Percentiles rank a stretch among this genome's conserved stretches.
Evolutionary conservation across 78 protist species (phyloP).

Genomic region (Dictyostelium capitatum): DNA sequence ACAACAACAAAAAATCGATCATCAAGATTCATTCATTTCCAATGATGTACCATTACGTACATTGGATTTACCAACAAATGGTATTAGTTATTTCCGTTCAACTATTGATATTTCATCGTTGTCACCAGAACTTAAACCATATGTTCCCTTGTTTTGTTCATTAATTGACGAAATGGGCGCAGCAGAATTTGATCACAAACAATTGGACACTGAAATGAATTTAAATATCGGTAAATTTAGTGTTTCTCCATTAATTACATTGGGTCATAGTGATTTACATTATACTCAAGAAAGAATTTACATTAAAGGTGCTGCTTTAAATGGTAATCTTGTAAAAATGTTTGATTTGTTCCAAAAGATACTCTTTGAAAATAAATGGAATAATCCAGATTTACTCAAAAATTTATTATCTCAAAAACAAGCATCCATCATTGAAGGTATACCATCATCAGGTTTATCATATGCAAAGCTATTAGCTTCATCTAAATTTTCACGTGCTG

Average conservation of each 20-base stretch:
- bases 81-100: slow-evolving; percentile 57
- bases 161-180: slow-evolving; percentile 50
- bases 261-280: not conserved
- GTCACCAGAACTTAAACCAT: slow-evolving; percentile 28
- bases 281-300: slow-evolving; percentile 10
- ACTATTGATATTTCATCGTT: slow-evolving; percentile 47
- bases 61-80: slow-evolving; percentile 65
- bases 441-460: slow-evolving; percentile 57
- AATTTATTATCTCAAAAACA: slow-evolving; percentile 49
- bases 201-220: slow-evolving; percentile 62
- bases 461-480: slow-evolving; percentile 26
- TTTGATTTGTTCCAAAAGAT: slow-evolving; percentile 36
- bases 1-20: slow-evolving; percentile 1
- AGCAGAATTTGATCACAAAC: slow-evolving; percentile 52
- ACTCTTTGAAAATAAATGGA: slow-evolving; percentile 39
- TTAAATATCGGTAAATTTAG: slow-evolving; percentile 47
- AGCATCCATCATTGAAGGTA: slow-evolving; percentile 46
- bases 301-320: slow-evolving; percentile 30
- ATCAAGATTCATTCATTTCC: not conserved
- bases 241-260: slow-evolving; percentile 35
- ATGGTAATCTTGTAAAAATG: slow-evolving; percentile 52
- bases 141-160: slow-evolving; percentile 49
- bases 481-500: slow-evolving; percentile 11
- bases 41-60: not conserved
- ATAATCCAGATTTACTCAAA: slow-evolving; percentile 67